phyloP scores from a whole-genome alignment of 1,284 basidiomycete genomes.

The Moniliophthora roreri region DNA sequence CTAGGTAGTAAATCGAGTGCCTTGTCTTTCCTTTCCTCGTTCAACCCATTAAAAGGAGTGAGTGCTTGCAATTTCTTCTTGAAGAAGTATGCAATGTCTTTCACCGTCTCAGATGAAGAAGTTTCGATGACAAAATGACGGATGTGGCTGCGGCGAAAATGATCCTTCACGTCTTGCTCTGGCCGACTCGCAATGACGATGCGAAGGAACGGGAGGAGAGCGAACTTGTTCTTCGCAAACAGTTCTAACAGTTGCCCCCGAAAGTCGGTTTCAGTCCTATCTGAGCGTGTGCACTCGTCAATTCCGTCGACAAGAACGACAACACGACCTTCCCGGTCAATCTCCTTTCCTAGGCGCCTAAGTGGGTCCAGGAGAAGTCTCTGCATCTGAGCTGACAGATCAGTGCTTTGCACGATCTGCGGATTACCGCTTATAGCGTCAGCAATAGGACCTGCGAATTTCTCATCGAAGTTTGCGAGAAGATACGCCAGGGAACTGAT shows the following conservation, averaged over 20 bases:
- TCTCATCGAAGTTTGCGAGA: neutral
- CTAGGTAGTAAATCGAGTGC: too few relatives aligned
- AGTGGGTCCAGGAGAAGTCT: too few relatives aligned
- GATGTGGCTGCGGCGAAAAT: too few relatives aligned
- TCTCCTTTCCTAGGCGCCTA: neutral
- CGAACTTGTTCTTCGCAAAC: neutral
- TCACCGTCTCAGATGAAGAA: too few relatives aligned
- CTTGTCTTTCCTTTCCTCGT: too few relatives aligned
- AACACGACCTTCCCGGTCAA: neutral
- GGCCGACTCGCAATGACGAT: neutral
- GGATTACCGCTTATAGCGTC: neutral
- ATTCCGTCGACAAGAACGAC: neutral
- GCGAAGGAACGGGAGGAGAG: neutral
- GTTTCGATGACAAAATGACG: too few relatives aligned
- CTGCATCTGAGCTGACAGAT: too few relatives aligned
- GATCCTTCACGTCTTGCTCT: neutral
- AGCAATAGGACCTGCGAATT: neutral
- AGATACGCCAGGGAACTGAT: neutral
- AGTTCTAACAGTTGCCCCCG: neutral
- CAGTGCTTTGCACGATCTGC: too few relatives aligned
- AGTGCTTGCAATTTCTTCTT: too few relatives aligned
- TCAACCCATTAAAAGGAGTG: too few relatives aligned
- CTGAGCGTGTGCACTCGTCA: neutral
- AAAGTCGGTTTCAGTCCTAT: neutral
- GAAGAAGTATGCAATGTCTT: too few relatives aligned